Evolutionary conservation across 148 eudicot genomes (phyloP).

Genomic region (Cornus controversa): DNA sequence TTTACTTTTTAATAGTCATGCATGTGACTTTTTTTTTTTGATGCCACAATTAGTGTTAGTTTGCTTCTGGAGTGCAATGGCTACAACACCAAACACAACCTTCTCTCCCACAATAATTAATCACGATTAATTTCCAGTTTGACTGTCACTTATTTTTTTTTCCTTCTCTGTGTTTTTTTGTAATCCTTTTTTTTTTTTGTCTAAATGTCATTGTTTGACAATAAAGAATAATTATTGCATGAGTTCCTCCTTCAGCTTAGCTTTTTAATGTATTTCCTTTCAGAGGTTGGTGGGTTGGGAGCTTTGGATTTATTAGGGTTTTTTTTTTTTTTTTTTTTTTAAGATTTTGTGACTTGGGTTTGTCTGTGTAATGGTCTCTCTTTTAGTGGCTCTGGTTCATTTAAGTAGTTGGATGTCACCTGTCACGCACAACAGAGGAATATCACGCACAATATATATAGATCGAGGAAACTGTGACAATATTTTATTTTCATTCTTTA

Average conservation of each 20-base stretch:
- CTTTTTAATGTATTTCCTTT: not conserved
- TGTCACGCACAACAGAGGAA: not conserved
- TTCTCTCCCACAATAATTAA: too few species aligned
- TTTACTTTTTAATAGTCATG: too few species aligned
- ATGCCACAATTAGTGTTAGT: not conserved
- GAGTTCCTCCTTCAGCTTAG: not conserved
- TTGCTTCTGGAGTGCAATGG: too few species aligned
- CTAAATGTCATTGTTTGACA: not conserved
- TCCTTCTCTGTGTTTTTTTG: too few species aligned
- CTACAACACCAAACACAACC: too few species aligned
- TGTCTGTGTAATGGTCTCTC: not conserved
- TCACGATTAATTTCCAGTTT: not conserved
- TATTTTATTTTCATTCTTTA: not conserved
- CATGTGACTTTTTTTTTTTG: not conserved
- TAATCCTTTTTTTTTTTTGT: not conserved
- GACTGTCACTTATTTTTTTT: not conserved
- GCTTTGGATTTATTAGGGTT: slow-evolving; percentile 4
- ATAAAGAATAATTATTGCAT: not conserved
- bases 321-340: not conserved
- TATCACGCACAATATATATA: slow-evolving; percentile 7
- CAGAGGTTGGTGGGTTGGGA: slow-evolving; percentile 14
- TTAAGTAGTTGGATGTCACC: slow-evolving; percentile 9
- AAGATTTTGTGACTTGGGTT: not conserved
- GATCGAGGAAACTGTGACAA: not conserved
- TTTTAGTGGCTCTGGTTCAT: not conserved